A percentile compares a stretch with the other conserved stretches of the same genome.
phyloP scores from a whole-genome alignment of 352 stramenopile species.

The Globisporangium lucens region DNA sequence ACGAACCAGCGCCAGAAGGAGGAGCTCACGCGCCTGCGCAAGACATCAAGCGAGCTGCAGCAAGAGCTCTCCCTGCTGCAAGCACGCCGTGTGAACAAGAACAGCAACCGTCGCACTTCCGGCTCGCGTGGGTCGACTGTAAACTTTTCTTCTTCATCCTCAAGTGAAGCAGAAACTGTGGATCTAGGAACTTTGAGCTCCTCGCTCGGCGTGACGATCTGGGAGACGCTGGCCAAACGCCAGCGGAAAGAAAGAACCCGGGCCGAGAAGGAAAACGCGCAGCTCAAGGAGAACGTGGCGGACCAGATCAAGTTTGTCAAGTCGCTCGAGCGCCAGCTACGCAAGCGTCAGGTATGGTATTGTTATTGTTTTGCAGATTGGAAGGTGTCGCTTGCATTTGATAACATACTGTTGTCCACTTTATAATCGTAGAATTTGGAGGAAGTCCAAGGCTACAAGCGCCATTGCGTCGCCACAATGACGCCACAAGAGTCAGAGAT shows the following conservation, averaged over 20 bases:
- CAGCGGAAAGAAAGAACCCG: slow-evolving; percentile 32
- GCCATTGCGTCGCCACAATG: background rate
- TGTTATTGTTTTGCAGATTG: too few relatives aligned
- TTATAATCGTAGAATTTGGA: slow-evolving; percentile 17
- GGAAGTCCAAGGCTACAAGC: slow-evolving; percentile 26
- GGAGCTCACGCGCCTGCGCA: background rate
- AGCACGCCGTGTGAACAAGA: background rate
- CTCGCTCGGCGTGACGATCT: slow-evolving; percentile 9
- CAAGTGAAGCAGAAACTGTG: background rate
- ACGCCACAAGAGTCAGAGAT: slow-evolving; percentile 21
- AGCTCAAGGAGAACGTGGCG: slow-evolving; percentile 39
- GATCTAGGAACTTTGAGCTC: background rate
- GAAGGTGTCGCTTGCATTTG: too few relatives aligned
- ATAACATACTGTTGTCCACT: too few relatives aligned
- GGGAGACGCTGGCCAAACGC: slow-evolving; percentile 37
- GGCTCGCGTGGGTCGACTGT: background rate
- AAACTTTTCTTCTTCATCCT: background rate
- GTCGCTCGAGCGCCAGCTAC: slow-evolving; percentile 38
- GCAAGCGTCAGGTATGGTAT: slow-evolving; percentile 20
- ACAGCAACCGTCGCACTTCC: background rate
- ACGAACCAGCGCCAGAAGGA: background rate
- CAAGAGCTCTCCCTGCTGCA: background rate
- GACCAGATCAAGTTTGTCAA: slow-evolving; percentile 39
- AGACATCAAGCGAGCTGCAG: background rate
- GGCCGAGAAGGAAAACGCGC: slow-evolving; percentile 38